Base-by-base conservation (phyloP, 192 early-diverging fungal species). In the Paraglomus brasilianum region DNA sequence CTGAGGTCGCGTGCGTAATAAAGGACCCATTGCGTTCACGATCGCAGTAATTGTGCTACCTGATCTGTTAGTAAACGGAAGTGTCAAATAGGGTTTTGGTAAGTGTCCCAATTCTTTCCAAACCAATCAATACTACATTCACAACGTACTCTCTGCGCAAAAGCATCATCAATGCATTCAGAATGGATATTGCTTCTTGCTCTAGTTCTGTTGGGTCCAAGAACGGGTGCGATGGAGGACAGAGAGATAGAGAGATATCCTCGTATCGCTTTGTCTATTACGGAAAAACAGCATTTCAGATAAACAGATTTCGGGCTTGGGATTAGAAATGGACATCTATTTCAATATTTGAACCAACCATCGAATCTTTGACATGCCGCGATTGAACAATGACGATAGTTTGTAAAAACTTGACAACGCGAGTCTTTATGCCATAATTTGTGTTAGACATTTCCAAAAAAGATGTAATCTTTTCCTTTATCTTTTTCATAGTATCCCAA, bases 361-460 rank as follows among this genome's bases (percentile, higher is more conserved):
- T 30, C 15, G 70, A 71, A 63, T 71, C 70, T n/a, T 11, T 43
- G 8, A 69, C 30, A 39, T 42, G 67, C 17, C 59, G 48, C 40
- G 80, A 72, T 44, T 79, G 70, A 36, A 78, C 19, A 4, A 74
- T 19, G 17, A 75, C 56, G 22, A 81, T 45, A 7, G 64, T 58
- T 50, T 77, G 77, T 13, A 81, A 30, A 48, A 66, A 78, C 30
- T 81, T 81, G 19, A 76, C 56, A 8, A 70, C 73, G 30, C 60
- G 36, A 14, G 77, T 66, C 22, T 64, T 56, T 21, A 81, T 59
- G 39, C 80, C 77, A 22, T 76, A 43, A 24, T 73, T 79, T 5
- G 49, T 48, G 68, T 74, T 59, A 15, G 59, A 24, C 1, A 71
- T 50, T 44, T 46, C 52, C n/a, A 76, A 70, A 1, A 48, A 72